phyloP scores from a whole-genome alignment of 768 basidiomycete genomes.

The Hydnomerulius pinastri region DNA sequence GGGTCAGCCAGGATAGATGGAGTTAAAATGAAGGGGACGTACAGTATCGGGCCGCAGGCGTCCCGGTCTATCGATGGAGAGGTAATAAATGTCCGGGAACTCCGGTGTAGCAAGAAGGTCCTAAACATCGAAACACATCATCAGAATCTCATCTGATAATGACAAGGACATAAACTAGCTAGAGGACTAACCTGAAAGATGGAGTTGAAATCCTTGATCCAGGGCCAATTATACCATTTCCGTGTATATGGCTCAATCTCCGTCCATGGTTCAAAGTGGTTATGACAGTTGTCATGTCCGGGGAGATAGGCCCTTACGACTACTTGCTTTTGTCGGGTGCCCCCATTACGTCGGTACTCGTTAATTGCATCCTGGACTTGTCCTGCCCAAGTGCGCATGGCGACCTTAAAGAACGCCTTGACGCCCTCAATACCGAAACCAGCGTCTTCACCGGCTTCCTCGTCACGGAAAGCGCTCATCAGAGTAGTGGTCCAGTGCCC shows the following conservation, averaged over 20 bases:
- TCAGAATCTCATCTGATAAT: conserved; percentile 1
- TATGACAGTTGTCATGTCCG: conserved; percentile 67
- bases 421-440: conserved; percentile 55
- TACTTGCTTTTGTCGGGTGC: conserved; percentile 41
- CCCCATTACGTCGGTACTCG: conserved; percentile 31
- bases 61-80: conserved; percentile 62
- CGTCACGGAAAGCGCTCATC: conserved; percentile 44
- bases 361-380: conserved; percentile 49
- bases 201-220: conserved; percentile 58
- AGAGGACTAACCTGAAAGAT: conserved; percentile 52
- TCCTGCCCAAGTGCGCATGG: conserved; percentile 56
- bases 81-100: conserved; percentile 58
- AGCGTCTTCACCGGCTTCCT: conserved; percentile 28
- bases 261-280: conserved; percentile 46
- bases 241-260: conserved; percentile 44
- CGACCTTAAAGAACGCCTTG: conserved; percentile 57
- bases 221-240: conserved; percentile 67
- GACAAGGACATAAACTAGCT: not conserved
- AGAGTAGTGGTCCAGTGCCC: conserved; percentile 70
- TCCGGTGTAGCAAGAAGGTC: conserved; percentile 40
- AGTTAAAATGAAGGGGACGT: conserved; percentile 22
- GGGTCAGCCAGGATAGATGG: conserved; percentile 1
- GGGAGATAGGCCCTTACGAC: conserved; percentile 62
- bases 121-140: conserved; percentile 28
- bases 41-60: conserved; percentile 67